phyloP scores from a whole-genome alignment of 257 asterid species.

The Plantago elongata region DNA sequence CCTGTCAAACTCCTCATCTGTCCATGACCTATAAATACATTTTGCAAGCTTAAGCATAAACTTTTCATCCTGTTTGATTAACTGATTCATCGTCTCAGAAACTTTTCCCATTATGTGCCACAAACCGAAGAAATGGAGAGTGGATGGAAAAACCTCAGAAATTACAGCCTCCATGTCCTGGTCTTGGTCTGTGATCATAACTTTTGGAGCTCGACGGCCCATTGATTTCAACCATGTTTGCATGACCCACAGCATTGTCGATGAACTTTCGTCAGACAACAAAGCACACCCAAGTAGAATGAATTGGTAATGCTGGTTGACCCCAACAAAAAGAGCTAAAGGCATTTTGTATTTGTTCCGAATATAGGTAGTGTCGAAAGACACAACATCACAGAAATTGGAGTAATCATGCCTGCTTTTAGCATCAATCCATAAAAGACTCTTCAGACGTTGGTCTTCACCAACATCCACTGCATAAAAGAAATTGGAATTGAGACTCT shows the following conservation, averaged over 20 bases:
- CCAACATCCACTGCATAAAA: slow-evolving; percentile 76
- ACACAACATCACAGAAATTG: slow-evolving; percentile 69
- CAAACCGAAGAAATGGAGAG: slow-evolving; percentile 60
- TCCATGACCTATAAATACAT: slow-evolving; percentile 73
- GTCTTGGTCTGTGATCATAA: slow-evolving; percentile 76
- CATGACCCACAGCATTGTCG: slow-evolving; percentile 80
- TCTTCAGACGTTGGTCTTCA: slow-evolving; percentile 72
- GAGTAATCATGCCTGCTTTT: slow-evolving; percentile 83
- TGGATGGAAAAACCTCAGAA: slow-evolving; percentile 58
- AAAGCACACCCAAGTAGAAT: slow-evolving; percentile 92
- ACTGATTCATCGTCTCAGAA: slow-evolving; percentile 53
- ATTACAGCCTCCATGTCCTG: slow-evolving; percentile 48
- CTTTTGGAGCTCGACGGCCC: slow-evolving; percentile 82
- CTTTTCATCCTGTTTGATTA: slow-evolving; percentile 64
- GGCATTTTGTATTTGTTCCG: slow-evolving; percentile 89
- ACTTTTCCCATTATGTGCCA: slow-evolving; percentile 81
- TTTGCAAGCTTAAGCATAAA: slow-evolving; percentile 64
- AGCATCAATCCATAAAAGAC: slow-evolving; percentile 85
- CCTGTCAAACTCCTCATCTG: slow-evolving; percentile 74
- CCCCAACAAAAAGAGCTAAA: slow-evolving; percentile 76
- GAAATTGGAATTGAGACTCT: slow-evolving; percentile 66
- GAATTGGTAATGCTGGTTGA: slow-evolving; percentile 92
- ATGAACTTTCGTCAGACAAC: slow-evolving; percentile 68
- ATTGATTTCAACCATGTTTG: slow-evolving; percentile 80
- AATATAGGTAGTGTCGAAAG: slow-evolving; percentile 77